Evolutionary conservation across 129 eudicot genomes (phyloP).

Genomic region (Pittosporum tobira): DNA sequence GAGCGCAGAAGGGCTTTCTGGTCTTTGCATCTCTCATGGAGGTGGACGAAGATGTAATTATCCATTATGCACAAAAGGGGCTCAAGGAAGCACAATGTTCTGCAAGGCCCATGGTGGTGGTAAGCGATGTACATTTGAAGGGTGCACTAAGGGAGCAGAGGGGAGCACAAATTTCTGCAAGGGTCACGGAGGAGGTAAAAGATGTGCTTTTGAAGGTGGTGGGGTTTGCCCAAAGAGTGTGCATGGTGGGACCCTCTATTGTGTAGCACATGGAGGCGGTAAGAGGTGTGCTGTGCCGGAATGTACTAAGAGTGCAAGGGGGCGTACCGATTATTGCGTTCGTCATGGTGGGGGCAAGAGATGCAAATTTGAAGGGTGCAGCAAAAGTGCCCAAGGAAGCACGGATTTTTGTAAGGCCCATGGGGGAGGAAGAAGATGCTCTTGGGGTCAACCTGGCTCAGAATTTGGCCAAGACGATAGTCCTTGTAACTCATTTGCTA

Average conservation of each 20-base stretch:
- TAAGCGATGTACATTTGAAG: constrained; percentile 67
- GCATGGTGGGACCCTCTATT: constrained; percentile 85
- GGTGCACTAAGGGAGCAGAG: constrained; percentile 94
- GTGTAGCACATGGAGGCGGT: constrained; percentile 97
- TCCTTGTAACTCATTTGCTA: constrained; percentile 60
- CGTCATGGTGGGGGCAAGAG: constrained; percentile 97
- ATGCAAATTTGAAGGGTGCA: constrained; percentile 67
- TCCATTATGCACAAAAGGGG: constrained; percentile 67
- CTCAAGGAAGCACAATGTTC: constrained; percentile 94
- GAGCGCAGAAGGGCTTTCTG: constrained; percentile 92
- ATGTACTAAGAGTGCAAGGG: constrained; percentile 87
- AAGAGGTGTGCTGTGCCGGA: constrained; percentile 80
- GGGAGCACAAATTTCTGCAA: constrained; percentile 90
- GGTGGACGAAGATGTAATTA: constrained; percentile 94
- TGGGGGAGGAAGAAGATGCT: constrained; percentile 94
- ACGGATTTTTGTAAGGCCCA: constrained; percentile 98
- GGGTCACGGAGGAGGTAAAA: constrained; percentile 96
- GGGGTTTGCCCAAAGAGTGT: constrained; percentile 91
- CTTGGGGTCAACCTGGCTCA: constrained; percentile 80
- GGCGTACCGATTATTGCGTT: constrained; percentile 85
- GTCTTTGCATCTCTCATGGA: constrained; percentile 93
- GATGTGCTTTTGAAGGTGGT: constrained; percentile 75
- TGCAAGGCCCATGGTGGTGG: constrained; percentile 99
- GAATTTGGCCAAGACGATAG: constrained; percentile 45
- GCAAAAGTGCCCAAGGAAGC: constrained; percentile 96